Evolutionary conservation across 192 early-diverging fungal species (phyloP).

Genomic region (Dissophora ornata): DNA sequence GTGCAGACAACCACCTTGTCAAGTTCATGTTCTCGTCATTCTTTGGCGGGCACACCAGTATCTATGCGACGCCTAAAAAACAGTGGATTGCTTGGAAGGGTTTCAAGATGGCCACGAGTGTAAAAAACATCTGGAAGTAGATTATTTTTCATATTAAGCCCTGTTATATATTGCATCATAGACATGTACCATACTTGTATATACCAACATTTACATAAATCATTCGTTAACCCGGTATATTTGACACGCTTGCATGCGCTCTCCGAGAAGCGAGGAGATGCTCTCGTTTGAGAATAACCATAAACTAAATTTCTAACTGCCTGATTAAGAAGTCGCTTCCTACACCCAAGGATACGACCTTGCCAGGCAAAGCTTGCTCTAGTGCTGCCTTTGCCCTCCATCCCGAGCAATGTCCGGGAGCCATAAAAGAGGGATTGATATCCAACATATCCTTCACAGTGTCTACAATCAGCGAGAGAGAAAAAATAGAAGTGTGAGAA

Average conservation of each 20-base stretch:
- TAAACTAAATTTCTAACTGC: too few relatives aligned
- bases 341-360: conserved; percentile 32
- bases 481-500: not conserved
- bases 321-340: conserved; percentile 47
- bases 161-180: too few relatives aligned
- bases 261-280: too few relatives aligned
- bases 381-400: conserved; percentile 50
- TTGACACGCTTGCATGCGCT: not conserved
- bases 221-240: not conserved
- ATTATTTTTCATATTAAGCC: not conserved
- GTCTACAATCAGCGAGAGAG: conserved; percentile 12
- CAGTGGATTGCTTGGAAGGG: conserved; percentile 45
- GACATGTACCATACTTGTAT: not conserved
- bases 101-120: conserved; percentile 32
- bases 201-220: not conserved
- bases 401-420: conserved; percentile 55
- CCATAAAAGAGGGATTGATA: conserved; percentile 38
- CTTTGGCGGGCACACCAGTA: conserved; percentile 16
- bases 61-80: conserved; percentile 13
- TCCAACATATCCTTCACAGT: conserved; percentile 36
- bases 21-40: conserved; percentile 43
- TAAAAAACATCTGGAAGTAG: conserved; percentile 25
- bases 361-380: conserved; percentile 38
- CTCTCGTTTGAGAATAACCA: too few relatives aligned
- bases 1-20: not conserved